phyloP scores from a whole-genome alignment of 2,329 filamentous ascomycete genomes.

The Cladosporium oxysporum region DNA sequence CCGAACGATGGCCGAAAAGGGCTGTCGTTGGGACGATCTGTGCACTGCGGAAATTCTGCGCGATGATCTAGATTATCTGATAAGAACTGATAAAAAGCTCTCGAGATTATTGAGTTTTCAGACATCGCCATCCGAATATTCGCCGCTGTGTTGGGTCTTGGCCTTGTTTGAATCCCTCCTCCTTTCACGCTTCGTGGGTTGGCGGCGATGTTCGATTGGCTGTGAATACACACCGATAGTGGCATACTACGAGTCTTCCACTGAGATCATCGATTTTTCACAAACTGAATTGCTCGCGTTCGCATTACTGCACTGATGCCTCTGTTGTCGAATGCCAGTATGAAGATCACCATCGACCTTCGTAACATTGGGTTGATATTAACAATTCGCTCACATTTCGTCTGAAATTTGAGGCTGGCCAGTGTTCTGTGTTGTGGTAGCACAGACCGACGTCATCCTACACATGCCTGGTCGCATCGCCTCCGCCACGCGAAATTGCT shows the following conservation, averaged over 20 bases:
- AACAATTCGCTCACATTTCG: background rate
- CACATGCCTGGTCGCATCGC: background rate
- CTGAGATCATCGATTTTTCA: background rate
- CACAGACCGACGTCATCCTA: background rate
- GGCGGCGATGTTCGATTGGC: background rate
- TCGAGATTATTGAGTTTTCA: no score
- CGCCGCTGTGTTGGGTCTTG: background rate
- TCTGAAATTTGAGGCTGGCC: background rate
- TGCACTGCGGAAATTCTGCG: background rate
- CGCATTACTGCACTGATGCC: background rate
- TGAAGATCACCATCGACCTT: background rate
- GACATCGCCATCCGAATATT: background rate
- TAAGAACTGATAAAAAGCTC: background rate
- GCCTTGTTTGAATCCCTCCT: background rate
- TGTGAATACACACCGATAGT: background rate
- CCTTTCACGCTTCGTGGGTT: background rate
- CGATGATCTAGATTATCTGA: background rate
- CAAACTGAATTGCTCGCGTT: background rate
- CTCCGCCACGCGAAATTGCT: background rate
- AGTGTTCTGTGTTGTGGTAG: background rate
- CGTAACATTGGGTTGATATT: background rate
- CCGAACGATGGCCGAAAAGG: conserved; percentile 3
- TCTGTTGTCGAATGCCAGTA: background rate
- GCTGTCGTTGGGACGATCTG: background rate
- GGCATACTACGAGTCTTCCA: background rate